Percentiles rank a stretch among this genome's conserved stretches.
Conservation (phyloP, 2,329 filamentous ascomycete genomes). For the Metarhizium guizhouense region DNA sequence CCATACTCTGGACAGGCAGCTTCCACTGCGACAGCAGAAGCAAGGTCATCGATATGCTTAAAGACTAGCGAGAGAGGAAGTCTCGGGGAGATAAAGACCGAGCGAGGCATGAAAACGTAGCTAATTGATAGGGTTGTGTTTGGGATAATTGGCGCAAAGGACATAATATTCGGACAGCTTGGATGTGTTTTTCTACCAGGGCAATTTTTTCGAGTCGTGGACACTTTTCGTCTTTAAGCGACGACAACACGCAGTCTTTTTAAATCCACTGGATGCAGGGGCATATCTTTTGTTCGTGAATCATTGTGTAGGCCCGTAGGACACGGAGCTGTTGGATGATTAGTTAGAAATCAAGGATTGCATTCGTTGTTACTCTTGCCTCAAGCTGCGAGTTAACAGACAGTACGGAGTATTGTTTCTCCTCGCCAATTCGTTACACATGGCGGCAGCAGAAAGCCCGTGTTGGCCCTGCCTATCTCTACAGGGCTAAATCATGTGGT, state of each 20-base stretch:
- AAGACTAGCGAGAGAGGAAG: not conserved
- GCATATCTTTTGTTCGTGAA: no score
- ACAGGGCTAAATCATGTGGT: no score
- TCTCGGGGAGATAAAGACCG: not conserved
- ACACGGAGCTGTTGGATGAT: no score
- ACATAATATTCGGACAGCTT: not conserved
- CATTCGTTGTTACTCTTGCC: no score
- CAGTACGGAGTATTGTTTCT: no score
- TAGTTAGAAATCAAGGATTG: no score
- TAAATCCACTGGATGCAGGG: no score
- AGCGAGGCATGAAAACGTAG: not conserved
- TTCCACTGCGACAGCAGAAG: constrained; percentile 37
- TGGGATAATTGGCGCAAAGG: not conserved
- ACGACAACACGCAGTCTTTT: not conserved
- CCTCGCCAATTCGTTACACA: no score
- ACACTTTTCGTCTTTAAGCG: not conserved
- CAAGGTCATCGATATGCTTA: constrained; percentile 5
- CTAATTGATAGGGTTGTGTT: not conserved
- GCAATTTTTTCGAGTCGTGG: not conserved
- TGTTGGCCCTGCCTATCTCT: no score
- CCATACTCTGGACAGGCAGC: constrained; percentile 49
- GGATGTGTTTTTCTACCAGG: not conserved
- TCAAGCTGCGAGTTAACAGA: no score
- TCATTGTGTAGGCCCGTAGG: no score
- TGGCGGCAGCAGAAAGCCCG: no score